Base-by-base conservation (phyloP, 208 protist species). In the Leishmania mexicana region DNA sequence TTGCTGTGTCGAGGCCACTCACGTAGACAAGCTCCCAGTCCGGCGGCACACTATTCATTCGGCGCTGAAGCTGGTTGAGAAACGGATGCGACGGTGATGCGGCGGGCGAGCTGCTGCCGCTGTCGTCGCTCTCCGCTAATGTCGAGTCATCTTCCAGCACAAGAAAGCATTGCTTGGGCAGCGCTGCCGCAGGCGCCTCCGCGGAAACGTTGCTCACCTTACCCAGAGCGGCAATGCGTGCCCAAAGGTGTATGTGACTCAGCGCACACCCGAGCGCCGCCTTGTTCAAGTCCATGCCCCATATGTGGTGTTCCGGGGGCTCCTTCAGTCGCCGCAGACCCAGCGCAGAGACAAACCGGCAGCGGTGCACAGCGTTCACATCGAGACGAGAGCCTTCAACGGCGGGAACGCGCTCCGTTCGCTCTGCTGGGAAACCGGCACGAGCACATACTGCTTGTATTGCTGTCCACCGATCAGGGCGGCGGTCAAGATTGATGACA, bases 1-100 rank as follows among this genome's bases (percentile, higher is more conserved):
- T 51, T 10, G 89, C 90, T 17, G 95, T 96, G 85, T 97, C 95
- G 47, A 97, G 87, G 64, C 95, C 95, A 65, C 95, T 89, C 31
- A 97, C 77, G 77, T 97, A 97, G 11, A 97, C 80, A 13, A 97
- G 81, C 75, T 96, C 86, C 92, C 95, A 97, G 65, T 95, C 87
- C 2, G 64, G 0, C 42, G 94, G 94, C 17, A 96, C 92, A 11
- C 62, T 68, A 0, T 45, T 21, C 74, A 87, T 79, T 53, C 84
- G 74, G 10, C 24, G 54, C 35, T 82, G 38, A 60, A 92, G 92
- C 51, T 71, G n/a, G 11, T 76, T 68, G 21, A 90, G 68, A 78
- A 96, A 93, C 54, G 77, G 49, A 17, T 13, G n/a, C 38, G 75
- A 31, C 1, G 73, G 49, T 7, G 40, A 57, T 15, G 53, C 7